Evolutionary conservation across 1,284 basidiomycete genomes (phyloP).

Genomic region (Thelephora terrestris): DNA sequence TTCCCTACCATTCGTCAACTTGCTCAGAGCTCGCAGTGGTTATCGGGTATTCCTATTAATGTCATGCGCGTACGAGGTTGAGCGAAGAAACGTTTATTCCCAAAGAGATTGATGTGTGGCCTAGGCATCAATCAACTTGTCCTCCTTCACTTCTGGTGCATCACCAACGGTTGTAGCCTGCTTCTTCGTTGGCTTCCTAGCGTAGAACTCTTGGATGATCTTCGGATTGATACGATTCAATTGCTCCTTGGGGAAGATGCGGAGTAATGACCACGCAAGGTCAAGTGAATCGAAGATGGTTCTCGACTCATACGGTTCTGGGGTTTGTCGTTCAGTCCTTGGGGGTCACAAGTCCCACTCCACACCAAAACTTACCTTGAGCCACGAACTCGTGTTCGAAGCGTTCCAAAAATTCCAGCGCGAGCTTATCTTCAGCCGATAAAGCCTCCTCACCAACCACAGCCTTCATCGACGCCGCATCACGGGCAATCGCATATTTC

Average conservation of each 20-base stretch:
- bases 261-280: constrained; percentile 92
- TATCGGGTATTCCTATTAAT: no score
- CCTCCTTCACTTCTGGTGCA: constrained; percentile 31
- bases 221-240: constrained; percentile 93
- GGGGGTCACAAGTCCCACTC: background rate
- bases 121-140: constrained; percentile 48
- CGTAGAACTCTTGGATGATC: constrained; percentile 83
- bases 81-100: no score
- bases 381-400: constrained; percentile 94
- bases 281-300: constrained; percentile 98
- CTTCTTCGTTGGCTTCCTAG: constrained; percentile 65
- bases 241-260: constrained; percentile 99
- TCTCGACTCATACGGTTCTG: constrained; percentile 90
- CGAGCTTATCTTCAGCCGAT: constrained; percentile 88
- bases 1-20: no score
- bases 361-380: constrained; percentile 52
- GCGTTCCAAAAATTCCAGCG: constrained; percentile 88
- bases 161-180: constrained; percentile 38
- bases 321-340: background rate
- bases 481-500: constrained; percentile 95
- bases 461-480: constrained; percentile 98
- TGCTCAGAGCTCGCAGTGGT: no score
- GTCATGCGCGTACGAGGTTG: no score
- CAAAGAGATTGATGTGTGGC: background rate
- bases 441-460: constrained; percentile 98